A percentile compares a stretch with the other conserved stretches of the same genome.
Evolutionary conservation across 306 rosid species (phyloP).

Genomic region (Cucurbita argyrosperma): DNA sequence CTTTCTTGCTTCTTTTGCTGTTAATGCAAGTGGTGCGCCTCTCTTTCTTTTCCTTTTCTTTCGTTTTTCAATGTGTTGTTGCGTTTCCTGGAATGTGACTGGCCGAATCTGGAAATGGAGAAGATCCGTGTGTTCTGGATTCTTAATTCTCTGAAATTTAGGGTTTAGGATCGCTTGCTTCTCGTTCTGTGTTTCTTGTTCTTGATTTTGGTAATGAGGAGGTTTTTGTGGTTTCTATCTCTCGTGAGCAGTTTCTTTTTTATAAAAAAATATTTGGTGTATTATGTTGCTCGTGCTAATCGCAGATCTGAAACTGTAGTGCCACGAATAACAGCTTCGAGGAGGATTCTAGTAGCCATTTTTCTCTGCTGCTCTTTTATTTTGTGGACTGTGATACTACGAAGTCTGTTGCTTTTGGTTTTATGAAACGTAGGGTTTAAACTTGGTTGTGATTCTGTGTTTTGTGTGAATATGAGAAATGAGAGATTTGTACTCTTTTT

Average conservation of each 20-base stretch:
- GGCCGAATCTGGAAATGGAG: background rate
- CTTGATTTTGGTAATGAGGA: background rate
- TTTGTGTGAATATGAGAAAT: background rate
- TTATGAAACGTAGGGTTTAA: conserved; percentile 1
- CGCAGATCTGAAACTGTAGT: conserved; percentile 25
- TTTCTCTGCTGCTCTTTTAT: background rate
- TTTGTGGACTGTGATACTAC: background rate
- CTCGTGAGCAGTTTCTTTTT: background rate
- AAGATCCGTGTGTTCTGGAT: conserved; percentile 9
- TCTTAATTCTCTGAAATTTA: conserved; percentile 5
- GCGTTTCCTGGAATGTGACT: background rate
- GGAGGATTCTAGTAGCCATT: conserved; percentile 18
- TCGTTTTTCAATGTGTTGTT: background rate
- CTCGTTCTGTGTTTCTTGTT: background rate
- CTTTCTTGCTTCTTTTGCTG: background rate
- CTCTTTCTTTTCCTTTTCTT: background rate
- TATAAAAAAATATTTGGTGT: background rate
- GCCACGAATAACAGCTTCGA: background rate
- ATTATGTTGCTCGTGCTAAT: background rate
- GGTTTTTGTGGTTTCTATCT: background rate
- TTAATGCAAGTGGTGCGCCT: background rate
- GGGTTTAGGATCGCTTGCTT: background rate
- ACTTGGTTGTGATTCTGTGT: background rate
- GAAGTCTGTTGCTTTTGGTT: background rate
- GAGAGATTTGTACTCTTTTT: background rate